Evolutionary conservation across 352 stramenopile species (phyloP).

Genomic region (Nothophytophthora sp.): DNA sequence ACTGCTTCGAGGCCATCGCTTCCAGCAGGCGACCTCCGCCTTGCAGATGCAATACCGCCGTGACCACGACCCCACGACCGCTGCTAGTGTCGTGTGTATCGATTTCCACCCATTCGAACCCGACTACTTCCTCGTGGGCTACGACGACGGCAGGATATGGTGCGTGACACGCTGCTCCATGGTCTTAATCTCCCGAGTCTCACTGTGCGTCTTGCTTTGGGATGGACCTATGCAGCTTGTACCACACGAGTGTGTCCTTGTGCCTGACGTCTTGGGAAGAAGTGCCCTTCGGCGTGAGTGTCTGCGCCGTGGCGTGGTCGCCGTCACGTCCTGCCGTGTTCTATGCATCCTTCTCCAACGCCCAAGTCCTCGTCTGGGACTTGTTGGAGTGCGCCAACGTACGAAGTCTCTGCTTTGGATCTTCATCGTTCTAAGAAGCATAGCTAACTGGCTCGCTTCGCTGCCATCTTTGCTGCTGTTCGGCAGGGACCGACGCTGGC

Average conservation of each 20-base stretch:
- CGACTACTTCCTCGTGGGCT: conserved; percentile 67
- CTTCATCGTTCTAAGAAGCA: too few species aligned
- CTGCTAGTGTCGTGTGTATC: conserved; percentile 39
- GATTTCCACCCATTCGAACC: conserved; percentile 51
- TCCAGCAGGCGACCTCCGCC: conserved; percentile 14
- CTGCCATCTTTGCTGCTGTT: neutral
- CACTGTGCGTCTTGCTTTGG: neutral
- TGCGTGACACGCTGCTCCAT: conserved; percentile 3
- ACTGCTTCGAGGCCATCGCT: conserved; percentile 44
- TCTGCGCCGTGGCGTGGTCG: conserved; percentile 53
- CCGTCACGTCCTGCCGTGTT: conserved; percentile 52
- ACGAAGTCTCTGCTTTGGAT: neutral
- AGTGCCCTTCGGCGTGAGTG: conserved; percentile 36
- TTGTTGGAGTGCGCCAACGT: conserved; percentile 45
- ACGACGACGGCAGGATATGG: conserved; percentile 58
- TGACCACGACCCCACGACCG: conserved; percentile 9
- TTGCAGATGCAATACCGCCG: conserved; percentile 21
- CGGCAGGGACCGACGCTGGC: conserved; percentile 33
- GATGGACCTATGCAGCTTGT: conserved; percentile 35
- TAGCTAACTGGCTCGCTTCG: neutral
- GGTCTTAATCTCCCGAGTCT: neutral
- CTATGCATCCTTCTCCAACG: conserved; percentile 54
- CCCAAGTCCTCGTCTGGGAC: conserved; percentile 53
- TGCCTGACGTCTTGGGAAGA: conserved; percentile 62
- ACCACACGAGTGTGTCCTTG: conserved; percentile 30